phyloP scores from a whole-genome alignment of 1,139 yeast species.

The Debaryomyces sp. region DNA sequence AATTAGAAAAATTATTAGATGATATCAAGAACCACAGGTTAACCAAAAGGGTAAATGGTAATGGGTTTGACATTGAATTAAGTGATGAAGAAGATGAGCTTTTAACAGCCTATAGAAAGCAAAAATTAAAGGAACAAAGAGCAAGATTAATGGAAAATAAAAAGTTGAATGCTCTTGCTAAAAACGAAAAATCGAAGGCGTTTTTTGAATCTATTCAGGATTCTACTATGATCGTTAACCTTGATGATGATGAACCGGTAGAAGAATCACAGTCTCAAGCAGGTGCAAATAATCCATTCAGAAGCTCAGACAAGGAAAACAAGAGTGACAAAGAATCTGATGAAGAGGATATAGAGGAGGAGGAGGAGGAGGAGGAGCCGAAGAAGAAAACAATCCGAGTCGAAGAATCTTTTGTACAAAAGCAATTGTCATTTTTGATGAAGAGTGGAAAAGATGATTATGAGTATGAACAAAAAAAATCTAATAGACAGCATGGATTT shows the following conservation, averaged over 20 bases:
- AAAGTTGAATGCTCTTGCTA: constrained; percentile 48
- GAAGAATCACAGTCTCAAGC: constrained; percentile 11
- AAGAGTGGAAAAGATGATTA: constrained; percentile 37
- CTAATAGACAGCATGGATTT: constrained; percentile 42
- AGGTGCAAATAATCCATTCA: not conserved
- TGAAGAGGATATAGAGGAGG: constrained; percentile 16
- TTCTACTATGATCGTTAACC: constrained; percentile 21
- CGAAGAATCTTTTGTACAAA: constrained; percentile 63
- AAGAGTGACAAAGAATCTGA: constrained; percentile 17
- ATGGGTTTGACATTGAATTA: constrained; percentile 64
- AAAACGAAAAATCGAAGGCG: constrained; percentile 64
- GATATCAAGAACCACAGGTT: constrained; percentile 85
- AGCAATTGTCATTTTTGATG: constrained; percentile 62
- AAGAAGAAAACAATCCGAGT: constrained; percentile 27
- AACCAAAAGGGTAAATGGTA: constrained; percentile 60
- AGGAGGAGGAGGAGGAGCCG: constrained; percentile 17
- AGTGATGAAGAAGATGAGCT: constrained; percentile 69
- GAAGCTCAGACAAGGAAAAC: constrained; percentile 10
- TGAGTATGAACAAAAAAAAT: constrained; percentile 37
- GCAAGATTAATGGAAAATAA: constrained; percentile 58
- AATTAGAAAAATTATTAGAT: constrained; percentile 73
- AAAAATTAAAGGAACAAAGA: constrained; percentile 57
- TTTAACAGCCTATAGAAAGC: constrained; percentile 51
- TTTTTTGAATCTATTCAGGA: constrained; percentile 76
- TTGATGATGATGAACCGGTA: constrained; percentile 21